Evolutionary conservation across 2,329 filamentous ascomycete species (phyloP).

Genomic region (Knufia petricola): DNA sequence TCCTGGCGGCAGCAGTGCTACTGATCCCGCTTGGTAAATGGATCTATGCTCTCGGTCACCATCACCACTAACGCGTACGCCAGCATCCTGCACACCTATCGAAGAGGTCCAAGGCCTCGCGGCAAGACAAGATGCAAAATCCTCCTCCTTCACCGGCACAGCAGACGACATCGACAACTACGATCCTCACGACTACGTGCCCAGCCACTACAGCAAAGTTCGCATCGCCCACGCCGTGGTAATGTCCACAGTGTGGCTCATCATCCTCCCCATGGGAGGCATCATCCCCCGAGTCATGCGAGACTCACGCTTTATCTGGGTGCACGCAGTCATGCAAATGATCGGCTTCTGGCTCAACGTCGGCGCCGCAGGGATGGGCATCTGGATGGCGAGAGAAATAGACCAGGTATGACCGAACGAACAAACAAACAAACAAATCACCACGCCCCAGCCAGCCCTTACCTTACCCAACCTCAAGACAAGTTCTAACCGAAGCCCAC

Average conservation of each 20-base stretch:
- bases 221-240: constrained; percentile 22
- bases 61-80: not conserved
- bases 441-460: no score
- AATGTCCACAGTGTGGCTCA: constrained; percentile 22
- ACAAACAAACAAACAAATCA: no score
- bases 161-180: not conserved
- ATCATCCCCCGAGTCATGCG: constrained; percentile 22
- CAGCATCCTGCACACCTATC: not conserved
- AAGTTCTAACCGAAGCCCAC: no score
- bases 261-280: constrained; percentile 25
- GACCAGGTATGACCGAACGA: not conserved
- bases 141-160: not conserved
- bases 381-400: constrained; percentile 19
- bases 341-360: constrained; percentile 21
- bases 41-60: not conserved
- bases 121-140: not conserved
- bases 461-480: no score
- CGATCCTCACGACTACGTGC: constrained; percentile 7
- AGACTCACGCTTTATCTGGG: constrained; percentile 16
- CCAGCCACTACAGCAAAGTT: constrained; percentile 9
- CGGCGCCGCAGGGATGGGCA: constrained; percentile 22
- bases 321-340: constrained; percentile 23
- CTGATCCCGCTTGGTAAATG: not conserved
- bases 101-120: not conserved
- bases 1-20: not conserved